A percentile compares a stretch with the other conserved stretches of the same genome.
Evolutionary conservation across 805 yeast genomes (phyloP).

Genomic region (Candida sonorensis): DNA sequence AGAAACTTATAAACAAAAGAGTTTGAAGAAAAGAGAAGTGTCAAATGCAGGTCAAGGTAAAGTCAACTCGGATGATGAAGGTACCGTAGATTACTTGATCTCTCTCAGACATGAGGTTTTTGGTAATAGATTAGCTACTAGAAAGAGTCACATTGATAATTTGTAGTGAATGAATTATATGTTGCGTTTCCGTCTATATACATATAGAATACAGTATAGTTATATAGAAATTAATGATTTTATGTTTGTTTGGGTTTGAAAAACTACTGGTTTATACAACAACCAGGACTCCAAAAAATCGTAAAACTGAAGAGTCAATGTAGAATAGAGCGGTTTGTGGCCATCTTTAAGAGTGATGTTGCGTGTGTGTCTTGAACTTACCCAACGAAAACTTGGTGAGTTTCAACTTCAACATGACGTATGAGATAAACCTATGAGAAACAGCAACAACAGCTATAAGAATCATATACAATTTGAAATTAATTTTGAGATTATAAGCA

Average conservation of each 20-base stretch:
- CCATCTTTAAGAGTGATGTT: no score
- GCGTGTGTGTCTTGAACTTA: conserved; percentile 1
- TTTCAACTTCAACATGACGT: conserved; percentile 18
- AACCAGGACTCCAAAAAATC: no score
- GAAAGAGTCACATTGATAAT: conserved; percentile 55
- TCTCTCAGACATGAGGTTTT: conserved; percentile 54
- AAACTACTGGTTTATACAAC: no score
- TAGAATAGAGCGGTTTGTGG: no score
- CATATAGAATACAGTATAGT: no score
- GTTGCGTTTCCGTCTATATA: no score
- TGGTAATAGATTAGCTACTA: conserved; percentile 68
- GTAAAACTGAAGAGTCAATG: no score
- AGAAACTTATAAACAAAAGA: conserved; percentile 19
- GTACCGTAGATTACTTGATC: conserved; percentile 23
- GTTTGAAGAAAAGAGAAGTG: conserved; percentile 16
- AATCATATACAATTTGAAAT: conserved; percentile 32
- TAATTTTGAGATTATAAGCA: conserved; percentile 37
- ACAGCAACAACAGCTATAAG: conserved; percentile 33
- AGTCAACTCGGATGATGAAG: no score
- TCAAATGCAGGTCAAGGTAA: no score
- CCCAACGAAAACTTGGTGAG: conserved; percentile 15
- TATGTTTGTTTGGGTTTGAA: background rate
- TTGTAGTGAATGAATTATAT: conserved; percentile 22
- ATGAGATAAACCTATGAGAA: conserved; percentile 36
- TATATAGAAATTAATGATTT: background rate